Base-by-base conservation (phyloP, 1,139 yeast genomes). In the Saccharomyces pastorianus region DNA sequence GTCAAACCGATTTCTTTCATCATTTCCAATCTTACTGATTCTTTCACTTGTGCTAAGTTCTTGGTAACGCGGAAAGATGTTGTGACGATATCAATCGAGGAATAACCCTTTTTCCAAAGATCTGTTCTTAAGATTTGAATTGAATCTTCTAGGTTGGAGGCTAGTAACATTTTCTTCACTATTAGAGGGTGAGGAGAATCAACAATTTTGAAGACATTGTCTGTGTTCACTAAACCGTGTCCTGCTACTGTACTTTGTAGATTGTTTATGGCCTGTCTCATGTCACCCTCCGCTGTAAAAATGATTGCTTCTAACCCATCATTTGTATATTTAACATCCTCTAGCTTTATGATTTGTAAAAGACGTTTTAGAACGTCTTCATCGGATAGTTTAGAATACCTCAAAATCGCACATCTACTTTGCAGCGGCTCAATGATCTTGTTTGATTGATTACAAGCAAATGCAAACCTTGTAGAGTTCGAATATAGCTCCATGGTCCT, bases 221-320 rank as follows among this genome's bases (percentile, higher is more conserved):
- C 88, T 52, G 90, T 93, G 64, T 84, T 87, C 14, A 93, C 97
- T 59, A 88, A 79, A 1, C 88, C 93, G 72, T 91, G 91, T 1
- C 99, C 99, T 1, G 96, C 90, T 29, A 85, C 95, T 0, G 98
- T 90, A 67, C 96, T 85, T 67, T 93, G 99, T 56, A 93, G 70
- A 69, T 93, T 93, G 66, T 95, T 95, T 52, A 95, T 81, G 0
- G 99, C 99, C 70, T 93, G 99, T 71, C 99, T 81, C 99, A 95
- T 93, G 68, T 93, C 99, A 55, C 99, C 99, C 69, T 93, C 99
- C 0, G 97, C 95, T 0, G 97, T 86, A 73, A 93, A 93, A n/a
- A 95, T 82, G 58, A 93, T 77, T 0, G 99, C 99, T 62, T 90
- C 91, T 46, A 93, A 73, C 0, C 99, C 99, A 69, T 89, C 97